Evolutionary conservation across 2,329 filamentous ascomycete genomes (phyloP), one percentile per base, ranked within the genome.

Genomic region (Calonectria leucothoes): DNA sequence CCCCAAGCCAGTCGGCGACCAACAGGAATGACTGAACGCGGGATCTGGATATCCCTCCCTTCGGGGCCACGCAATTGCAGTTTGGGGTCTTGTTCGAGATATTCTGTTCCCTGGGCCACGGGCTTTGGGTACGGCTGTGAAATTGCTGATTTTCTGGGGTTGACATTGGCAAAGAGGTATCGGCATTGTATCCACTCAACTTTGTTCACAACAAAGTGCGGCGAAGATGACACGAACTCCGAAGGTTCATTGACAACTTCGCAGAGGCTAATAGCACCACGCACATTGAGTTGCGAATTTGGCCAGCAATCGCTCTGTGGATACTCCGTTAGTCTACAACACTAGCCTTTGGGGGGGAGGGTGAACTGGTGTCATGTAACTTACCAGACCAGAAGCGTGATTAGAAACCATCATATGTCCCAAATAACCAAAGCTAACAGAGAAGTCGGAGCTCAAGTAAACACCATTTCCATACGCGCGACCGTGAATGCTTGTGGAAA

Each of bases 121-220:
- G 71, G 71, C 35, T 71, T 70, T 2, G 74, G 74, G 8, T 77
- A 74, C 20, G 76, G 71, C 23, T 74, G 69, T 4, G 49, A 23
- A 6, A 52, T 57, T 0, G 77, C 74, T 45, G 70, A 49, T 1
- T 15, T 1, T 1, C 66, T 70, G n/a, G 78, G 75, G 1, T 71
- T 17, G 4, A 81, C 78, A 17, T 76, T 66, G 25, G 87, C 91
- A 77, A 98, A 94, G 2, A 98, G 88, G 83, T 97, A 98, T 52
- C 95, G 91, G 31, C 95, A 95, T 80, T 97, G 95, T 72, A 98
- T 95, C 96, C 96, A 98, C 79, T 97, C 93, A 12, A 93, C 85
- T 55, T 95, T 87, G 31, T 90, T 82, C 1, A 98, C 92, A 11
- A 98, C 96, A 59, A 94, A 92, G 84, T 92, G 91, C 0, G 93